A percentile compares a stretch with the other conserved stretches of the same genome.
phyloP scores from a whole-genome alignment of 2,329 filamentous ascomycete species.

The Aureobasidium sp. region DNA sequence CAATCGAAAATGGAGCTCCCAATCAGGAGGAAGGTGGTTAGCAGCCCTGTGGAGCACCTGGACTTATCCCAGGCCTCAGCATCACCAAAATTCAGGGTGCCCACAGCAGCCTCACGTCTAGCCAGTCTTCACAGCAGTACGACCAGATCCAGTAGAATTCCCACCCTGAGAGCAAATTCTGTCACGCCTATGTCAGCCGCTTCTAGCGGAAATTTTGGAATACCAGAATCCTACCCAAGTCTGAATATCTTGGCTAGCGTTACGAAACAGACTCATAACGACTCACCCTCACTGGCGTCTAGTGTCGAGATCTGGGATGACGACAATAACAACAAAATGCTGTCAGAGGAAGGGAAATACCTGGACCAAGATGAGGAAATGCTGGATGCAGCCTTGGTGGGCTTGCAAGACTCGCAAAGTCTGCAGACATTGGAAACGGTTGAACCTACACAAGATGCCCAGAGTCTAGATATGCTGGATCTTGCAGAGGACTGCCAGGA shows the following conservation, averaged over 20 bases:
- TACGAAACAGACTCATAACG: background rate
- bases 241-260: background rate
- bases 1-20: constrained; percentile 26
- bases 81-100: background rate
- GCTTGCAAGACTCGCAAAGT: constrained; percentile 17
- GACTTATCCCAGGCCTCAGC: background rate
- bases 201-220: background rate
- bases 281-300: background rate
- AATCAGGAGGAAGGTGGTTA: constrained; percentile 18
- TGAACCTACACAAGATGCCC: background rate
- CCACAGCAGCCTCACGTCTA: background rate
- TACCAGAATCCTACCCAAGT: background rate
- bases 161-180: background rate
- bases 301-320: background rate
- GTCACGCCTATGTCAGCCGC: background rate
- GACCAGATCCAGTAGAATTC: background rate
- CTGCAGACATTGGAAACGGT: background rate
- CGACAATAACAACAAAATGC: background rate
- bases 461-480: background rate
- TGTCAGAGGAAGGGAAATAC: background rate
- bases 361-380: constrained; percentile 18
- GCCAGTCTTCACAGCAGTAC: constrained; percentile 2
- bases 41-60: background rate
- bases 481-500: background rate
- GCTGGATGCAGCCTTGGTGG: constrained; percentile 19